Evolutionary conservation across 306 rosid species (phyloP).

Genomic region (Ammopiptanthus mongolicus): DNA sequence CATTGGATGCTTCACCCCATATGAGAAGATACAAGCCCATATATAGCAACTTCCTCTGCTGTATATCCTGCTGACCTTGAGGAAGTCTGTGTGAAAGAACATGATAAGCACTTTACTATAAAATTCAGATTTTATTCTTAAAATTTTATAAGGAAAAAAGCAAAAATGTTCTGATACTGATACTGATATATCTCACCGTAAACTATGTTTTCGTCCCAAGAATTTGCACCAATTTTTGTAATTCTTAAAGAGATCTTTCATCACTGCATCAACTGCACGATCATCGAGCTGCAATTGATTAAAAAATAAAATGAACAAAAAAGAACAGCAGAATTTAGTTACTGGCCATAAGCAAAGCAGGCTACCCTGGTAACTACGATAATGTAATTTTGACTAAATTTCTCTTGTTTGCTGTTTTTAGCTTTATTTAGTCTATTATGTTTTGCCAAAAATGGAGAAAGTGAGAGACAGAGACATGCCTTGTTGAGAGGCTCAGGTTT

Average conservation of each 20-base stretch:
- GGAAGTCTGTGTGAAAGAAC: conserved; percentile 56
- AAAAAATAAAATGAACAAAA: not conserved
- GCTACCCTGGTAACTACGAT: not conserved
- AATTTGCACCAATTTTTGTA: conserved; percentile 90
- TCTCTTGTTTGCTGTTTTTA: not conserved
- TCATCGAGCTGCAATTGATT: conserved; percentile 75
- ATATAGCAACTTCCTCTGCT: conserved; percentile 87
- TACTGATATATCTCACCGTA: conserved; percentile 52
- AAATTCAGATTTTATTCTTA: not conserved
- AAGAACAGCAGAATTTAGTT: not conserved
- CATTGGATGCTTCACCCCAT: conserved; percentile 94
- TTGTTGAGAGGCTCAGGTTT: conserved; percentile 88
- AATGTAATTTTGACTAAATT: not conserved
- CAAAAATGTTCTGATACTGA: conserved; percentile 5
- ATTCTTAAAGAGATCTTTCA: conserved; percentile 74
- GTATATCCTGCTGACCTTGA: conserved; percentile 79
- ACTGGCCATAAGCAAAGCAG: conserved; percentile 16
- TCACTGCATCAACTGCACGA: conserved; percentile 80
- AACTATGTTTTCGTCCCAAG: conserved; percentile 82
- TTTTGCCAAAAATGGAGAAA: not conserved
- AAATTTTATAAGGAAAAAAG: not conserved
- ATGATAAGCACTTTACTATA: conserved; percentile 20
- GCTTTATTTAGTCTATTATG: not conserved
- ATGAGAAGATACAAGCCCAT: conserved; percentile 94
- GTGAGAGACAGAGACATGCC: conserved; percentile 41